These are phyloP conservation scores for Fraxinus americana DNA, from an alignment of 257 asterid genomes.

Conservation along the genomic window DNA sequence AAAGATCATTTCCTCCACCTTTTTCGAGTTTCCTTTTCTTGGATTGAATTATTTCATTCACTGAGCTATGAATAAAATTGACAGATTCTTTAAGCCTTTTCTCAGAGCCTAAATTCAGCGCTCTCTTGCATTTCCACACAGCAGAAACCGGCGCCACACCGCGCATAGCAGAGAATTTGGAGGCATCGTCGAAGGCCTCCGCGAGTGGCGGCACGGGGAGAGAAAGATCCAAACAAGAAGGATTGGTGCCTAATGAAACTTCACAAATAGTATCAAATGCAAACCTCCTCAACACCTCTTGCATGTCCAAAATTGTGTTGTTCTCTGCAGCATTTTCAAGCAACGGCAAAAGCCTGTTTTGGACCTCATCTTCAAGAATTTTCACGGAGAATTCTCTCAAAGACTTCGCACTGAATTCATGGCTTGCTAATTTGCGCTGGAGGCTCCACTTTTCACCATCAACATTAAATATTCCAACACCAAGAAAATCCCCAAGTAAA, in stretches of 20 bases:
- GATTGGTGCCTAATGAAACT: conserved; percentile 53
- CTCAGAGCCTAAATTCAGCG: conserved; percentile 57
- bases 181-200: conserved; percentile 58
- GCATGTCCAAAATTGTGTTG: conserved; percentile 45
- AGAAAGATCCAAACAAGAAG: conserved; percentile 42
- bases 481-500: conserved; percentile 57
- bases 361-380: conserved; percentile 42
- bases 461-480: conserved; percentile 61
- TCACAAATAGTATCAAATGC: conserved; percentile 57
- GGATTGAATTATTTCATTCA: conserved; percentile 38
- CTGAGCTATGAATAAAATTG: conserved; percentile 34
- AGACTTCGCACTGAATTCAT: conserved; percentile 51
- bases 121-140: conserved; percentile 58
- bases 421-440: conserved; percentile 71
- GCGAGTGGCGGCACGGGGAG: conserved; percentile 43
- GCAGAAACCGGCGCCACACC: conserved; percentile 48
- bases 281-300: conserved; percentile 58
- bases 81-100: conserved; percentile 49
- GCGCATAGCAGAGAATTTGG: conserved; percentile 55
- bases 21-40: conserved; percentile 25
- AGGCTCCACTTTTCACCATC: conserved; percentile 61
- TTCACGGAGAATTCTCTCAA: conserved; percentile 46
- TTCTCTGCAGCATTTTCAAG: conserved; percentile 34
- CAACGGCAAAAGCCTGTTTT: conserved; percentile 36
- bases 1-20: conserved; percentile 31